phyloP scores from a whole-genome alignment of 164 flowering plant species.

The Nymphaea colorata region DNA sequence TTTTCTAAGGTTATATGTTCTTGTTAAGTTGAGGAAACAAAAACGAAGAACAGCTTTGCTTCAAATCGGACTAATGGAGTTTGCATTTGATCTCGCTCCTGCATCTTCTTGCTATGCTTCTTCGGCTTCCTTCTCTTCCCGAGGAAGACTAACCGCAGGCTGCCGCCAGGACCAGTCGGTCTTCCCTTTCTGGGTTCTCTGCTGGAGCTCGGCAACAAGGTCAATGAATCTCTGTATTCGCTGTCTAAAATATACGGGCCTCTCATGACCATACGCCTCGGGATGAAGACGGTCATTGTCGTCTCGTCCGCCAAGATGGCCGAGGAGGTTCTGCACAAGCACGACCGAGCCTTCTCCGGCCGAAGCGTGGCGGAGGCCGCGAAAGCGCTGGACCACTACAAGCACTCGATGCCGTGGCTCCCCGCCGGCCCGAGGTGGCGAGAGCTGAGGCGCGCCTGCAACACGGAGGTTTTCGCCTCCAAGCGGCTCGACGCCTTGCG shows the following conservation, averaged over 20 bases:
- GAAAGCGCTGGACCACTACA: constrained; percentile 3
- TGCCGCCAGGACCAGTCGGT: constrained; percentile 4
- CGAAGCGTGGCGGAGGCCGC: constrained; percentile 5
- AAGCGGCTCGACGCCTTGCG: constrained; percentile 14
- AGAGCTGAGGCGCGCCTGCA: constrained; percentile 10
- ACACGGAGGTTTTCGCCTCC: constrained; percentile 18
- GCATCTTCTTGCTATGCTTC: no score
- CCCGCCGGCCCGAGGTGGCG: constrained; percentile 15
- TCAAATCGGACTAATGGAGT: no score
- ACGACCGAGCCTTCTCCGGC: constrained; percentile 10
- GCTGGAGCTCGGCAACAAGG: constrained; percentile 1
- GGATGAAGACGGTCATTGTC: constrained; percentile 13
- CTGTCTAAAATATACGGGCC: constrained; percentile 17
- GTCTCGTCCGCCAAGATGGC: constrained; percentile 18
- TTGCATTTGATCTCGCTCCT: no score
- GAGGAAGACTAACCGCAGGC: not conserved
- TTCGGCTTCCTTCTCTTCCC: no score
- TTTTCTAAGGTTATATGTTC: no score
- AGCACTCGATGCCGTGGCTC: constrained; percentile 7
- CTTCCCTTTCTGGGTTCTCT: constrained; percentile 1
- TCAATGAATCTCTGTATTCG: not conserved
- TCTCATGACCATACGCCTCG: constrained; percentile 15
- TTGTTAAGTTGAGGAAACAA: no score
- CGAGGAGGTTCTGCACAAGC: constrained; percentile 17
- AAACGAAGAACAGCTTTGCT: no score